These are phyloP conservation scores for Sonneratia caseolaris DNA, from an alignment of 345 rosid species.

Conservation along the genomic window DNA sequence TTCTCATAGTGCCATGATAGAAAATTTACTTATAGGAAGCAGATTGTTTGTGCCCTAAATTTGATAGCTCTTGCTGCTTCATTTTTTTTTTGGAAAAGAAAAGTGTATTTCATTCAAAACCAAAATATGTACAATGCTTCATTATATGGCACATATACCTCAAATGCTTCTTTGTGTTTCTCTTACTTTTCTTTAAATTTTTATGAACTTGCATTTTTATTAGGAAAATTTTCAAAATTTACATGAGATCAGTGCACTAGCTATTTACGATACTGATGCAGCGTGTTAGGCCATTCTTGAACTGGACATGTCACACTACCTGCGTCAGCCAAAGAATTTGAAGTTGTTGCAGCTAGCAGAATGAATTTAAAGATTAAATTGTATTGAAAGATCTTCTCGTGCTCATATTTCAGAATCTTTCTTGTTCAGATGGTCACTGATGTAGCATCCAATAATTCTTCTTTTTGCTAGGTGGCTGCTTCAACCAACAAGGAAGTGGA, in stretches of 20 bases:
- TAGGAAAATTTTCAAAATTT: not conserved
- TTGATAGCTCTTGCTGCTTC: not conserved
- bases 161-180: not conserved
- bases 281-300: not conserved
- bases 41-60: not conserved
- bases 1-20: not conserved
- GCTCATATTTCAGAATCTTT: not conserved
- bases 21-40: not conserved
- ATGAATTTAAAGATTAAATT: not conserved
- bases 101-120: too few relatives aligned
- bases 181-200: not conserved
- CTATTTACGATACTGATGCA: not conserved
- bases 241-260: not conserved
- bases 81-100: not conserved
- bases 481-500: slow-evolving; percentile 48
- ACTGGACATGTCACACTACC: not conserved
- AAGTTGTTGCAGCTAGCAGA: not conserved
- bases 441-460: slow-evolving; percentile 3
- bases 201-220: not conserved
- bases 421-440: not conserved
- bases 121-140: too few relatives aligned
- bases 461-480: slow-evolving; percentile 44
- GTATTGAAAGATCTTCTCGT: not conserved
- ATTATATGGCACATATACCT: not conserved
- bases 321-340: not conserved